A percentile compares a stretch with the other conserved stretches of the same genome.
Conservation (phyloP, 2,329 filamentous ascomycete species). For the Lachnellula suecica region DNA sequence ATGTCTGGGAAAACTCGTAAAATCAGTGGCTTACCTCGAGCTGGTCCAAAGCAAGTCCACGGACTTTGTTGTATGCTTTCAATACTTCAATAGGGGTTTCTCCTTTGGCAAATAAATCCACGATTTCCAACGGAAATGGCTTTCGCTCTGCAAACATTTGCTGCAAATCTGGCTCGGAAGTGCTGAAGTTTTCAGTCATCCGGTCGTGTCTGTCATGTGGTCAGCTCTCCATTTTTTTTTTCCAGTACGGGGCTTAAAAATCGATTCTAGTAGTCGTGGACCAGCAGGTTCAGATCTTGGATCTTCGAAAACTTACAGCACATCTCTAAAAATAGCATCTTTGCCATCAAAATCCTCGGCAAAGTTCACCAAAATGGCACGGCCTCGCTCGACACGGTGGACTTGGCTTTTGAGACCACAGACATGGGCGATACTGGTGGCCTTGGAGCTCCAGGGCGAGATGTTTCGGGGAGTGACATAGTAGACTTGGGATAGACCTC, state of each 20-base stretch:
- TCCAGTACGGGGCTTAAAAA: background rate
- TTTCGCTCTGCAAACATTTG: conserved; percentile 74
- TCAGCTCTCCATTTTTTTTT: background rate
- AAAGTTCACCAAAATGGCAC: conserved; percentile 70
- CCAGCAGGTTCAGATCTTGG: too few relatives aligned
- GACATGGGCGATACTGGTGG: conserved; percentile 89
- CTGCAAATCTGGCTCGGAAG: conserved; percentile 65
- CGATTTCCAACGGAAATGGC: conserved; percentile 65
- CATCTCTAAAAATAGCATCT: conserved; percentile 61
- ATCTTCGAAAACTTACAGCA: conserved; percentile 46
- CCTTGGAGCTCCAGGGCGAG: conserved; percentile 97
- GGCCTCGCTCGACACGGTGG: conserved; percentile 82
- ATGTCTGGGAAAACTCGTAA: background rate
- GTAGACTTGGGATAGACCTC: conserved; percentile 22
- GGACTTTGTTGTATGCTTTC: conserved; percentile 77
- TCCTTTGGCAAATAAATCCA: conserved; percentile 69
- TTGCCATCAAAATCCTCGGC: conserved; percentile 48
- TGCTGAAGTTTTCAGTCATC: conserved; percentile 85
- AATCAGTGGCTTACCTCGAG: conserved; percentile 54
- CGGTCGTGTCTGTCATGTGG: conserved; percentile 62
- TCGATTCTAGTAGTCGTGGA: too few relatives aligned
- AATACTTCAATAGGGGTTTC: conserved; percentile 69
- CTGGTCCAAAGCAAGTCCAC: conserved; percentile 83
- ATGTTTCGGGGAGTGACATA: conserved; percentile 83
- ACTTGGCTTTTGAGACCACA: conserved; percentile 74